Conservation (phyloP, 768 basidiomycete genomes). For the Tylopilus plumbeoviolaceoides region DNA sequence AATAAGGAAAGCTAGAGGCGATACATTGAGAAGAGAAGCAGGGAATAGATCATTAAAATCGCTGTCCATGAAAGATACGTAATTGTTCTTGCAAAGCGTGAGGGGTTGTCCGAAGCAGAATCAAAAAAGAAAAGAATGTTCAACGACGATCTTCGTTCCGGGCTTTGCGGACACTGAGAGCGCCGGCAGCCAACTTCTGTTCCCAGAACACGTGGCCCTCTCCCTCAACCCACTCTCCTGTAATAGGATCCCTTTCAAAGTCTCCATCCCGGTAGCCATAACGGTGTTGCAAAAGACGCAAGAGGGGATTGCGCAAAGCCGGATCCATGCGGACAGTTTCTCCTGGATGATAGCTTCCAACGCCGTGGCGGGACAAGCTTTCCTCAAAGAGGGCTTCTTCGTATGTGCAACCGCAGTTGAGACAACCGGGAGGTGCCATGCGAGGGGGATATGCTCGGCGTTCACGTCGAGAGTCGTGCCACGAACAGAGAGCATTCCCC, state of each 20-base stretch:
- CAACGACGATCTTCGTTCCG: constrained; percentile 38
- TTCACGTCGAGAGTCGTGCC: constrained; percentile 87
- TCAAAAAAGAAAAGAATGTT: neutral
- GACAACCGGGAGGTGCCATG: constrained; percentile 69
- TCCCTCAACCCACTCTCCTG: constrained; percentile 64
- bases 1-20: constrained; percentile 17
- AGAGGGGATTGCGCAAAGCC: constrained; percentile 74
- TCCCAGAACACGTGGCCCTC: constrained; percentile 68
- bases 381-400: constrained; percentile 88
- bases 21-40: constrained; percentile 15
- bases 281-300: constrained; percentile 64
- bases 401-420: constrained; percentile 84
- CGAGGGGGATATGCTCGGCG: constrained; percentile 73
- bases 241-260: constrained; percentile 66
- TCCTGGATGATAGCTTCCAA: constrained; percentile 80
- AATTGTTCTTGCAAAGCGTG: constrained; percentile 20
- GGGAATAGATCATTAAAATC: constrained; percentile 12
- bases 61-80: constrained; percentile 24
- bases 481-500: constrained; percentile 84
- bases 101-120: neutral
- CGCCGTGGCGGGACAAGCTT: constrained; percentile 70
- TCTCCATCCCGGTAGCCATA: constrained; percentile 83
- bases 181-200: constrained; percentile 42
- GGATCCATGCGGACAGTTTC: constrained; percentile 89
- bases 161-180: constrained; percentile 33